Evolutionary conservation across 2,329 filamentous ascomycete genomes (phyloP).

Genomic region (Pleomassaria siparia): DNA sequence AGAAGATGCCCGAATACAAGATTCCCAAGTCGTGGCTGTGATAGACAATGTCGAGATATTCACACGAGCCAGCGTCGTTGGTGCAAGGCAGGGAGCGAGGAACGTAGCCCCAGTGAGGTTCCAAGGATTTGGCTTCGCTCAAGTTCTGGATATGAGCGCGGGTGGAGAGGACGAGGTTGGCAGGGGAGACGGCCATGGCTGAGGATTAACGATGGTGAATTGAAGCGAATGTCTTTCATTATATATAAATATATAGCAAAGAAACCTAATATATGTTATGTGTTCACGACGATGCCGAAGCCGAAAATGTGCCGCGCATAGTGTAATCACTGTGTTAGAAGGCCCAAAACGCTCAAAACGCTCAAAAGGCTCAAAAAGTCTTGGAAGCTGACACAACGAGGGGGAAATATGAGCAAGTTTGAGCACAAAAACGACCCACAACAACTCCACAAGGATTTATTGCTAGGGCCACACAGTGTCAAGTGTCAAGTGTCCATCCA

Average conservation of each 20-base stretch:
- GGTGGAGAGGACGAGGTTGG: conserved; percentile 8
- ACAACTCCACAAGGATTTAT: background rate
- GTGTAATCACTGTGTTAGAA: no score
- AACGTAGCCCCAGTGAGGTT: conserved; percentile 60
- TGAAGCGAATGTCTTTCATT: background rate
- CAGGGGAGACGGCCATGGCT: background rate
- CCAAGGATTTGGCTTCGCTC: conserved; percentile 41
- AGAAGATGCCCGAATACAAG: conserved; percentile 59
- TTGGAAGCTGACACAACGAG: background rate
- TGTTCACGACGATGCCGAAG: background rate
- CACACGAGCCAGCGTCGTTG: conserved; percentile 60
- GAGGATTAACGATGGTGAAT: background rate
- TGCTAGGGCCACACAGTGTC: background rate
- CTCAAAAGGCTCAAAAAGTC: background rate
- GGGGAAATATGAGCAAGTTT: background rate
- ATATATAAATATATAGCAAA: no score
- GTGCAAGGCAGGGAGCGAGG: conserved; percentile 58
- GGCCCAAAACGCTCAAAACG: no score
- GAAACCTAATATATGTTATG: background rate
- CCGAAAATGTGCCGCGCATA: conserved; percentile 1
- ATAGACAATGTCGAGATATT: conserved; percentile 60
- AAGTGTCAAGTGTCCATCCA: background rate
- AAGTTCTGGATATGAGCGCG: conserved; percentile 48
- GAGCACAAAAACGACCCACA: background rate
- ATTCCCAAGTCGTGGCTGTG: conserved; percentile 56